A percentile compares a stretch with the other conserved stretches of the same genome.
Conservation (phyloP, 2,329 filamentous ascomycete genomes). For the Penicillium hordei region DNA sequence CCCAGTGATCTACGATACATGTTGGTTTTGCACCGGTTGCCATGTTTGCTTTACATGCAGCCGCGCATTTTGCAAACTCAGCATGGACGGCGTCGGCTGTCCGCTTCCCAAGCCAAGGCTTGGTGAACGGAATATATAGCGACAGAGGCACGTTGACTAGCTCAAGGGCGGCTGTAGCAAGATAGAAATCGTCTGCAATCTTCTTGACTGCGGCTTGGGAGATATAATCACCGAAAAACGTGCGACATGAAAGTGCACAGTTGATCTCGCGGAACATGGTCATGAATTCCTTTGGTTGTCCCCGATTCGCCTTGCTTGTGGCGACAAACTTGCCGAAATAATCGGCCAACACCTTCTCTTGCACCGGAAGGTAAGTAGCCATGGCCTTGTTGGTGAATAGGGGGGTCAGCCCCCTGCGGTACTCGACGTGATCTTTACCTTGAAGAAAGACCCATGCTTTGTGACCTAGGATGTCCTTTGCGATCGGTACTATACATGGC, state of each 20-base stretch:
- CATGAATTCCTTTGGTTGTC: constrained; percentile 77
- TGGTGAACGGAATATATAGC: constrained; percentile 84
- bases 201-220: constrained; percentile 80
- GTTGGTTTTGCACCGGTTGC: constrained; percentile 71
- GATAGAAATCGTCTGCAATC: constrained; percentile 88
- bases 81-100: constrained; percentile 78
- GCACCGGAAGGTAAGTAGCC: constrained; percentile 79
- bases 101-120: constrained; percentile 88
- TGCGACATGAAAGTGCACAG: constrained; percentile 83
- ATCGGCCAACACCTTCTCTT: constrained; percentile 77
- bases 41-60: constrained; percentile 83
- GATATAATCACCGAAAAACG: constrained; percentile 88
- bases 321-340: constrained; percentile 75
- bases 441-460: constrained; percentile 93
- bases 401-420: constrained; percentile 83
- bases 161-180: constrained; percentile 85
- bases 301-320: constrained; percentile 64
- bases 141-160: constrained; percentile 79
- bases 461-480: constrained; percentile 78
- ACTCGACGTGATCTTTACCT: constrained; percentile 83
- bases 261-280: constrained; percentile 81
- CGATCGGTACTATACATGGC: constrained; percentile 84
- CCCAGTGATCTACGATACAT: constrained; percentile 88
- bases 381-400: constrained; percentile 85
- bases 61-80: constrained; percentile 80